Percentiles rank a stretch among this genome's conserved stretches.
phyloP scores from a whole-genome alignment of 2,329 filamentous ascomycete species.

The Sporothrix curviconia region DNA sequence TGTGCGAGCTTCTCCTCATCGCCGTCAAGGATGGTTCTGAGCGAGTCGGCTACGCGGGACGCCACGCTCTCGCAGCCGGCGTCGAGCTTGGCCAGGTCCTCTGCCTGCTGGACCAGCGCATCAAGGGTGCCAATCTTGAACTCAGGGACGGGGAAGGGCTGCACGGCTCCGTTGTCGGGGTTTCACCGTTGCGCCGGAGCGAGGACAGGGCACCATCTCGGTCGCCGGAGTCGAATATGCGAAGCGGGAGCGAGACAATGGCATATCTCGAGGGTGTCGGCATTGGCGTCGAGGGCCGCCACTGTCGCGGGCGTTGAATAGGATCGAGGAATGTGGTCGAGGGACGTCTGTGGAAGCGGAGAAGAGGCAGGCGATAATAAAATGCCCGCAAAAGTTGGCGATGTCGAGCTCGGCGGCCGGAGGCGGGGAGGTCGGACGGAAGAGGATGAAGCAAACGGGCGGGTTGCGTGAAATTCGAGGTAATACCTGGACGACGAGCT shows the following conservation, averaged over 20 bases:
- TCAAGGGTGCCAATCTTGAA: slow-evolving; percentile 98
- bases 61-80: slow-evolving; percentile 73
- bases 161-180: slow-evolving; percentile 66
- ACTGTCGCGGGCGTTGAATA: neutral
- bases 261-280: slow-evolving; percentile 59
- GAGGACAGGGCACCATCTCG: slow-evolving; percentile 74
- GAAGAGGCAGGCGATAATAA: no score
- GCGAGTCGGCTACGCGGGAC: slow-evolving; percentile 77
- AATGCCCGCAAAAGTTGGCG: no score
- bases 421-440: no score
- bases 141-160: slow-evolving; percentile 75
- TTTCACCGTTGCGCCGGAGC: slow-evolving; percentile 65
- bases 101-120: slow-evolving; percentile 89
- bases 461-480: slow-evolving; percentile 15
- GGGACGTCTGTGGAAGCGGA: no score
- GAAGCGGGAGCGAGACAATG: slow-evolving; percentile 82
- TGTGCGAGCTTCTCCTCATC: slow-evolving; percentile 75
- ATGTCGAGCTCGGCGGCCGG: no score
- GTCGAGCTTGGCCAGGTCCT: slow-evolving; percentile 87
- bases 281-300: slow-evolving; percentile 32
- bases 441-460: neutral
- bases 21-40: slow-evolving; percentile 75
- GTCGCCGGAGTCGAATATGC: slow-evolving; percentile 74
- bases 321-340: neutral
- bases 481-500: neutral